Percentiles rank a stretch among this genome's conserved stretches.
Conservation (phyloP, 139 green algal genomes). For the Zygnema cylindricum region DNA sequence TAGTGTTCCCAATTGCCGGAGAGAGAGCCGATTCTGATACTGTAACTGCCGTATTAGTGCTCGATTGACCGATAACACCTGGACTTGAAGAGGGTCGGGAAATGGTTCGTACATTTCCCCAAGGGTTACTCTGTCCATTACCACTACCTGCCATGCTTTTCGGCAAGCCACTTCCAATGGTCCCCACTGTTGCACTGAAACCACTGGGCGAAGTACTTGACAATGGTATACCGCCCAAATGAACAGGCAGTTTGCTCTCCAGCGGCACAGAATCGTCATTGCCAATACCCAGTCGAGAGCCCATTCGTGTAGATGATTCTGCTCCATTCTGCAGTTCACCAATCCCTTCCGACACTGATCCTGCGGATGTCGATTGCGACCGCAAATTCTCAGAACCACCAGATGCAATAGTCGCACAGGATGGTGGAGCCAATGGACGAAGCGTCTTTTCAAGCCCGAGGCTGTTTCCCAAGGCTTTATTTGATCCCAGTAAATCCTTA, state of each 20-base stretch:
- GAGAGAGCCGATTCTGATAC: too few relatives aligned
- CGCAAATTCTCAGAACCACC: background rate
- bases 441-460: too few relatives aligned
- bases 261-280: too few relatives aligned
- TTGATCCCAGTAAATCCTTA: background rate
- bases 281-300: too few relatives aligned
- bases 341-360: background rate
- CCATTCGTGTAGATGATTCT: background rate
- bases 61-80: background rate
- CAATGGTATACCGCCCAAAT: background rate
- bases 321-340: background rate
- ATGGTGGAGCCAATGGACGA: background rate
- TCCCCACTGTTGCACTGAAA: background rate
- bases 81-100: background rate
- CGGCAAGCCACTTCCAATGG: background rate
- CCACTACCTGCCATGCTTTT: background rate
- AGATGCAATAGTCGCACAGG: background rate
- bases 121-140: background rate
- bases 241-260: background rate
- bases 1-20: too few relatives aligned
- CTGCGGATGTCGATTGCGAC: background rate
- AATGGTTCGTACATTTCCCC: background rate
- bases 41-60: too few relatives aligned
- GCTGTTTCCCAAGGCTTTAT: background rate
- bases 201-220: background rate